Evolutionary conservation across 441 rosid genomes (phyloP).

Genomic region (Populus hybrid): DNA sequence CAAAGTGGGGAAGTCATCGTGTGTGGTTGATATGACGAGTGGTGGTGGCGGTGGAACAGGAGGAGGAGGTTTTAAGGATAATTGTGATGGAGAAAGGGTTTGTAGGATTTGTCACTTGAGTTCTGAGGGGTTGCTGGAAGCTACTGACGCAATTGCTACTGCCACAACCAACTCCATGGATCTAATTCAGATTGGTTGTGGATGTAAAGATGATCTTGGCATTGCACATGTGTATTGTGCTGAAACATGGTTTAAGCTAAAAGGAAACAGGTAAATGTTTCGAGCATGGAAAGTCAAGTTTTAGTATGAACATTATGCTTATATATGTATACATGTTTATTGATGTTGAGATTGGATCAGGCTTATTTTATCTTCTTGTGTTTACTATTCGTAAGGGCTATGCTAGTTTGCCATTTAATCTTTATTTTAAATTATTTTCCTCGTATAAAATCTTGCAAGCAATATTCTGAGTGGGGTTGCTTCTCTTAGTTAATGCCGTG

Average conservation of each 20-base stretch:
- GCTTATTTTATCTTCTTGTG: background rate
- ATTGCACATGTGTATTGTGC: conserved; percentile 76
- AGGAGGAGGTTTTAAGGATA: conserved; percentile 33
- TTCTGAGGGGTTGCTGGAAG: conserved; percentile 48
- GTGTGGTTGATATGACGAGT: conserved; percentile 43
- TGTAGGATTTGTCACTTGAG: conserved; percentile 87
- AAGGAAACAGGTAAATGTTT: conserved; percentile 74
- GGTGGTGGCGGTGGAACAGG: conserved; percentile 16
- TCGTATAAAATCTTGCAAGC: background rate
- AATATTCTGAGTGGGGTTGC: background rate
- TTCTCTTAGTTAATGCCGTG: too few relatives aligned
- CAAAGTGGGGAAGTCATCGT: conserved; percentile 38
- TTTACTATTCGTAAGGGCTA: background rate
- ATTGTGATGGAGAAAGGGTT: conserved; percentile 45
- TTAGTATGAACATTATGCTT: background rate
- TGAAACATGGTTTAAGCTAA: conserved; percentile 88
- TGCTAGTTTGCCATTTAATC: background rate
- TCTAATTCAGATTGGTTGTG: conserved; percentile 76
- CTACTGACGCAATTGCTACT: conserved; percentile 15
- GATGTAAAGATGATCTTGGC: conserved; percentile 88
- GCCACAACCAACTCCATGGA: conserved; percentile 25
- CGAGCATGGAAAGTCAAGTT: background rate
- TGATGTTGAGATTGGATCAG: conserved; percentile 1
- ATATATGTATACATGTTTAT: background rate
- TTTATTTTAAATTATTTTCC: background rate